These are phyloP conservation scores for Atkinsonella hypoxylon DNA, from an alignment of 2,329 filamentous ascomycete genomes.

Conservation along the genomic window DNA sequence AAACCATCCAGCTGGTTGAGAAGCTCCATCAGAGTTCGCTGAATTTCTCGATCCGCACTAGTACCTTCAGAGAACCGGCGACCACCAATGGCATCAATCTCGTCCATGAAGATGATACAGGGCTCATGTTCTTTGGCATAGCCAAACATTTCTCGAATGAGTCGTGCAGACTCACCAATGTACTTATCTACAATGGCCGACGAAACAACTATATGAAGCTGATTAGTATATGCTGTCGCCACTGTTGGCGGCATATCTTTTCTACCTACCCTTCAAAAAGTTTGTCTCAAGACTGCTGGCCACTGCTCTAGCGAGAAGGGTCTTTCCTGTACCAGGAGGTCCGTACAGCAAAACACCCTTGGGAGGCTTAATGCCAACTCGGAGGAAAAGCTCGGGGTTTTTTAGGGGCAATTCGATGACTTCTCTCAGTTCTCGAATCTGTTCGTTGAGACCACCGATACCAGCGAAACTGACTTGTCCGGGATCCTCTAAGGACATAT, in stretches of 20 bases:
- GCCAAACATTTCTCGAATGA: constrained; percentile 99
- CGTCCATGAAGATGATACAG: constrained; percentile 99
- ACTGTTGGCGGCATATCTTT: not conserved
- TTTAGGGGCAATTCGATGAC: constrained; percentile 97
- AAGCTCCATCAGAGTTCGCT: constrained; percentile 95
- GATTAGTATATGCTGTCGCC: constrained; percentile 11
- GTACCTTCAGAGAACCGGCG: constrained; percentile 95
- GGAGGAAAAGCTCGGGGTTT: constrained; percentile 93
- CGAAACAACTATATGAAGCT: constrained; percentile 60
- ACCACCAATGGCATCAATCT: constrained; percentile 97
- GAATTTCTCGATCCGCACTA: constrained; percentile 94
- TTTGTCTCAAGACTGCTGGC: constrained; percentile 96
- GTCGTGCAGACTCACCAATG: constrained; percentile 91
- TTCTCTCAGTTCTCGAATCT: constrained; percentile 93
- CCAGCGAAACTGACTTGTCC: constrained; percentile 96
- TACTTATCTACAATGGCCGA: constrained; percentile 99
- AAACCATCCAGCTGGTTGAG: constrained; percentile 98
- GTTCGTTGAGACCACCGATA: constrained; percentile 94
- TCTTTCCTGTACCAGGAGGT: constrained; percentile 94
- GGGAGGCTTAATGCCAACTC: constrained; percentile 96
- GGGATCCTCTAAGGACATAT: constrained; percentile 98
- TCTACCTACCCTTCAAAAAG: constrained; percentile 74
- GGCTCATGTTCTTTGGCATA: constrained; percentile 99
- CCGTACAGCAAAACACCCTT: constrained; percentile 96
- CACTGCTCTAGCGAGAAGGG: constrained; percentile 82